phyloP scores from a whole-genome alignment of 2,329 filamentous ascomycete genomes.

The Coniochaeta sp. region DNA sequence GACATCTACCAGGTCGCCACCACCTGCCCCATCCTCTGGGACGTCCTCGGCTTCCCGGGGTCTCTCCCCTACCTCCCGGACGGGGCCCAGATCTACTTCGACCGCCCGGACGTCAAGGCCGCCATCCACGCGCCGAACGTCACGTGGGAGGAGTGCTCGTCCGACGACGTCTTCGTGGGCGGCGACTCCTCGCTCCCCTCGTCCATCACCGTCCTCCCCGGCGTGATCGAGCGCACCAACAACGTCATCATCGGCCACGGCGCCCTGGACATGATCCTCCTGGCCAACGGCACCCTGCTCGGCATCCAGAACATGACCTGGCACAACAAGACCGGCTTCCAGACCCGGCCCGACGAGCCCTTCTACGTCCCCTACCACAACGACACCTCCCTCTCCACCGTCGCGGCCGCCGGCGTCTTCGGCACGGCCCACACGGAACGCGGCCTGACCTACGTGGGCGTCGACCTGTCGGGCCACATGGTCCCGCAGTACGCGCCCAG shows the following conservation, averaged over 20 bases:
- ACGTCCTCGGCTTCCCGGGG: conserved; percentile 64
- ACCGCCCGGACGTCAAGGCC: conserved; percentile 60
- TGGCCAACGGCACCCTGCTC: conserved; percentile 62
- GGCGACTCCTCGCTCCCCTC: conserved; percentile 47
- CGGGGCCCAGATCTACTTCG: conserved; percentile 60
- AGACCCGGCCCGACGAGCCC: conserved; percentile 47
- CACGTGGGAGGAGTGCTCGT: conserved; percentile 19
- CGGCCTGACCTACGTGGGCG: conserved; percentile 62
- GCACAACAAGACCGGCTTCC: conserved; percentile 65
- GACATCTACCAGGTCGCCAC: conserved; percentile 67
- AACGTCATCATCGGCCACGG: conserved; percentile 71
- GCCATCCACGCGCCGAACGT: conserved; percentile 67
- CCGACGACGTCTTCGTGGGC: conserved; percentile 25
- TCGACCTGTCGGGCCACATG: conserved; percentile 61
- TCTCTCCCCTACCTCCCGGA: conserved; percentile 53
- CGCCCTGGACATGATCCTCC: conserved; percentile 58
- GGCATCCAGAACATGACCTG: conserved; percentile 78
- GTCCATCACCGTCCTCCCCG: conserved; percentile 51
- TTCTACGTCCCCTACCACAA: conserved; percentile 64
- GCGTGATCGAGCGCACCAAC: conserved; percentile 65
- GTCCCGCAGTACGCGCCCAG: conserved; percentile 60
- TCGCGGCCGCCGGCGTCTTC: conserved; percentile 50
- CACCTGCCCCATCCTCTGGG: conserved; percentile 63
- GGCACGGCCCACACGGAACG: conserved; percentile 67
- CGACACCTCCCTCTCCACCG: conserved; percentile 20